Percentiles rank a stretch among this genome's conserved stretches.
Conservation (phyloP, 371 early-diverging fungal species). For the Mucor ambiguus region DNA sequence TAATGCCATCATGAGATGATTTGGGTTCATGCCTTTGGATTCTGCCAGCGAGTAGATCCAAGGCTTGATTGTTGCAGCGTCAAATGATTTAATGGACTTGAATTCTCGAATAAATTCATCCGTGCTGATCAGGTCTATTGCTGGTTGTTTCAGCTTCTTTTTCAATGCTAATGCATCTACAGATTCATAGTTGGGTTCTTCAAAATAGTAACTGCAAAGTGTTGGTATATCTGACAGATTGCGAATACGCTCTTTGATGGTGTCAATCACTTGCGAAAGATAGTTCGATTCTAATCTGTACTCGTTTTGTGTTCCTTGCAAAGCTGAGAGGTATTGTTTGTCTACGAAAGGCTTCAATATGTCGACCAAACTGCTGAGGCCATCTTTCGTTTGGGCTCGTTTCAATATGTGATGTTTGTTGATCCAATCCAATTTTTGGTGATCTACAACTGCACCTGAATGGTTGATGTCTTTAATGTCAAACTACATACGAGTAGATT, state of each 20-base stretch:
- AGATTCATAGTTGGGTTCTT: conserved; percentile 53
- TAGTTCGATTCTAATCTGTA: conserved; percentile 41
- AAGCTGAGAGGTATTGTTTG: conserved; percentile 19
- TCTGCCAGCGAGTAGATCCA: conserved; percentile 37
- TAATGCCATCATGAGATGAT: conserved; percentile 64
- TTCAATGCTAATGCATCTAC: conserved; percentile 50
- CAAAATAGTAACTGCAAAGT: conserved; percentile 63
- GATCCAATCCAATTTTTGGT: conserved; percentile 82
- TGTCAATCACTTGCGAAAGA: conserved; percentile 45
- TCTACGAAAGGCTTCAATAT: conserved; percentile 37
- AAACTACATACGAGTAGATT: conserved; percentile 52
- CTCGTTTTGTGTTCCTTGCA: conserved; percentile 18
- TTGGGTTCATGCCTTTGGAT: conserved; percentile 38
- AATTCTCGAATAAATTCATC: conserved; percentile 20
- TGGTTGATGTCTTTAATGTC: conserved; percentile 70
- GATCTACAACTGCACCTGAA: conserved; percentile 76
- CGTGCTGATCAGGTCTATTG: conserved; percentile 29
- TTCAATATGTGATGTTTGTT: conserved; percentile 78
- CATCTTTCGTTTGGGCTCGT: conserved; percentile 53
- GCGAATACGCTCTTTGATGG: conserved; percentile 64
- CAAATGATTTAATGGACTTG: conserved; percentile 32
- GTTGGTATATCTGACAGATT: conserved; percentile 60
- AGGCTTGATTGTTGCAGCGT: conserved; percentile 30
- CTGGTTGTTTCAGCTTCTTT: conserved; percentile 50
- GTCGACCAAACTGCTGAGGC: conserved; percentile 39